Evolutionary conservation across 2,329 filamentous ascomycete genomes (phyloP).

Genomic region (Fusarium ramigenum): DNA sequence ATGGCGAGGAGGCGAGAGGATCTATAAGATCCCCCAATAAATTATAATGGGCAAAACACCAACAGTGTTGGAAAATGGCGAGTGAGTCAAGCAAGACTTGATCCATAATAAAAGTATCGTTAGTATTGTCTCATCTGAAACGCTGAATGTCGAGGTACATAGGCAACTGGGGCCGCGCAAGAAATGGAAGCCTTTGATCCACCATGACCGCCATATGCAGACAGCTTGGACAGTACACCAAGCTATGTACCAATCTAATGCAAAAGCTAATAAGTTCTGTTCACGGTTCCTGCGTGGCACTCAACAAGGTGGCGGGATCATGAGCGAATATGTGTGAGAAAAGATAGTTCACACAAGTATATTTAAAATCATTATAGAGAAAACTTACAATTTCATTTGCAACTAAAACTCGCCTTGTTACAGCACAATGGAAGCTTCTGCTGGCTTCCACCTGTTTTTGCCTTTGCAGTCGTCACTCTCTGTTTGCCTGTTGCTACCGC

Average conservation of each 20-base stretch:
- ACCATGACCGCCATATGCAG: constrained; percentile 20
- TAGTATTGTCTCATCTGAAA: not conserved
- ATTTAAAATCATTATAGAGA: not conserved
- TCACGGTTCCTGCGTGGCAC: constrained; percentile 6
- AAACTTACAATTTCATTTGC: not conserved
- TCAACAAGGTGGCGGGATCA: constrained; percentile 21
- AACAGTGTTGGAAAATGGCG: not conserved
- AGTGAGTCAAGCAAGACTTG: constrained; percentile 11
- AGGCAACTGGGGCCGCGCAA: constrained; percentile 25
- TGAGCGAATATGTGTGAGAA: not conserved
- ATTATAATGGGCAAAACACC: not conserved
- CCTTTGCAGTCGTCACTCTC: constrained; percentile 41
- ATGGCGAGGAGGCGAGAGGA: constrained; percentile 13
- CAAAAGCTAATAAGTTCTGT: constrained; percentile 11
- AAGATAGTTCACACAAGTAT: not conserved
- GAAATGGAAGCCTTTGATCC: constrained; percentile 19
- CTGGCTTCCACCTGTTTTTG: constrained; percentile 38
- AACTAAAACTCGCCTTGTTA: not conserved
- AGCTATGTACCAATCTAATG: constrained; percentile 7
- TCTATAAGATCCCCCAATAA: not conserved
- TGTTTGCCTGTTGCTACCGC: constrained; percentile 39
- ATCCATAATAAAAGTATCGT: not conserved
- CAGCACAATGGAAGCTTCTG: constrained; percentile 35
- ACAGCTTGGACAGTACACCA: not conserved
- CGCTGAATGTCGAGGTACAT: not conserved